Percentiles rank a stretch among this genome's conserved stretches.
These are phyloP conservation scores for Gossypium rotundifolium DNA, from an alignment of 345 rosid species.

Conservation along the genomic window DNA sequence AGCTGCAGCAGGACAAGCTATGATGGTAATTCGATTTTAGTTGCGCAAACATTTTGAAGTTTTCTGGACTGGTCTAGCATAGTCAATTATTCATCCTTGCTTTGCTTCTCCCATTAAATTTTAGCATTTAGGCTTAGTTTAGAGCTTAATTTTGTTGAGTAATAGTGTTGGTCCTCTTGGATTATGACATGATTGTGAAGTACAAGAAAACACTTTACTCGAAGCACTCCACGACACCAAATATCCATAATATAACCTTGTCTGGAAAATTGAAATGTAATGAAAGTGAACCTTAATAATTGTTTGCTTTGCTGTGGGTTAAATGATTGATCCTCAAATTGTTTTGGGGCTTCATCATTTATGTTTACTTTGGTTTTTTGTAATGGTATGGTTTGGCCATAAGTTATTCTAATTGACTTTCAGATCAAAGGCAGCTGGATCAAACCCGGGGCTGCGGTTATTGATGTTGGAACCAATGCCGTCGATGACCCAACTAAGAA, in stretches of 20 bases:
- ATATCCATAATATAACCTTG: neutral
- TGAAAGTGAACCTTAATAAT: neutral
- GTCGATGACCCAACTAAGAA: constrained; percentile 64
- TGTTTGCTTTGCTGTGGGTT: neutral
- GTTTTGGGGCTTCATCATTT: neutral
- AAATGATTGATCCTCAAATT: neutral
- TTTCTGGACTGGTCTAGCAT: neutral
- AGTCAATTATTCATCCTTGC: neutral
- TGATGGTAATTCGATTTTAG: constrained; percentile 47
- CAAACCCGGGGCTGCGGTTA: constrained; percentile 89
- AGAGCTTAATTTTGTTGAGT: neutral
- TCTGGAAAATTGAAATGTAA: neutral
- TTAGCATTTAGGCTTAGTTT: neutral
- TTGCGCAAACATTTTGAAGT: neutral
- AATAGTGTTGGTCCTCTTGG: neutral
- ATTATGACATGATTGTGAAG: neutral
- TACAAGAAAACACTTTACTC: neutral
- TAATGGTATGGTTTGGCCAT: neutral
- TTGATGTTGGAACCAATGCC: constrained; percentile 92
- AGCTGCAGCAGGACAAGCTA: constrained; percentile 91
- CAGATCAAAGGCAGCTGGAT: constrained; percentile 93
- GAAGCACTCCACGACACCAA: neutral
- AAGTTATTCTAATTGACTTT: constrained; percentile 10
- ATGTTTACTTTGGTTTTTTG: neutral
- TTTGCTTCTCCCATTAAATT: neutral